Evolutionary conservation across 75 land plant genomes (phyloP).

Genomic region (Picea sitchensis): DNA sequence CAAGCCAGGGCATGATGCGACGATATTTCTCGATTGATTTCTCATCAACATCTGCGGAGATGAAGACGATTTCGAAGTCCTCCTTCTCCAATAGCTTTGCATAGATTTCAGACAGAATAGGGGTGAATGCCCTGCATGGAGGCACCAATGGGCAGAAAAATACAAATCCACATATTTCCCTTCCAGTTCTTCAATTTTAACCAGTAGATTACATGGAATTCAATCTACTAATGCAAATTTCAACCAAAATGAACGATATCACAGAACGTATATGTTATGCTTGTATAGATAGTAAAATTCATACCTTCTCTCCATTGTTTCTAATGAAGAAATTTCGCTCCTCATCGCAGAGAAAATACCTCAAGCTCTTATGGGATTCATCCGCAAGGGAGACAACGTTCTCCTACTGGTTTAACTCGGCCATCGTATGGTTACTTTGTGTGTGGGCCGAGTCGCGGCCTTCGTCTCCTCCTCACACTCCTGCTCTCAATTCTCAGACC

Average conservation of each 20-base stretch:
- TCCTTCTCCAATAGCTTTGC: conserved; percentile 28
- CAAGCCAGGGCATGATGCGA: conserved; percentile 74
- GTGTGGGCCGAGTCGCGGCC: background rate
- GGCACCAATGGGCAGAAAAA: conserved; percentile 70
- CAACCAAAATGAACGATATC: background rate
- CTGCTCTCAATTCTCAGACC: background rate
- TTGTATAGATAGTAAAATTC: no score
- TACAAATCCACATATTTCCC: conserved; percentile 61
- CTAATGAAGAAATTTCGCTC: no score
- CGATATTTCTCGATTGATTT: conserved; percentile 43
- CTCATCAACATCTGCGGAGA: conserved; percentile 47
- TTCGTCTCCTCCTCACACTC: background rate
- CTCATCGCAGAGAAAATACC: no score
- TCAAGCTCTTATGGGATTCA: no score
- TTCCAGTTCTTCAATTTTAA: conserved; percentile 37
- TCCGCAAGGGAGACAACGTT: no score
- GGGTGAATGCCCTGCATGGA: conserved; percentile 62
- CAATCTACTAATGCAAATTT: background rate
- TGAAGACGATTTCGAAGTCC: conserved; percentile 51
- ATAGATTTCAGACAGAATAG: conserved; percentile 37
- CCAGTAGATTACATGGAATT: conserved; percentile 20
- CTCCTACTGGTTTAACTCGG: no score
- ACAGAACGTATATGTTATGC: no score
- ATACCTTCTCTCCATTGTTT: no score
- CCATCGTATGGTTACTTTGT: no score